Evolutionary conservation across 352 stramenopile species (phyloP).

Genomic region (Aphanomyces invadans): DNA sequence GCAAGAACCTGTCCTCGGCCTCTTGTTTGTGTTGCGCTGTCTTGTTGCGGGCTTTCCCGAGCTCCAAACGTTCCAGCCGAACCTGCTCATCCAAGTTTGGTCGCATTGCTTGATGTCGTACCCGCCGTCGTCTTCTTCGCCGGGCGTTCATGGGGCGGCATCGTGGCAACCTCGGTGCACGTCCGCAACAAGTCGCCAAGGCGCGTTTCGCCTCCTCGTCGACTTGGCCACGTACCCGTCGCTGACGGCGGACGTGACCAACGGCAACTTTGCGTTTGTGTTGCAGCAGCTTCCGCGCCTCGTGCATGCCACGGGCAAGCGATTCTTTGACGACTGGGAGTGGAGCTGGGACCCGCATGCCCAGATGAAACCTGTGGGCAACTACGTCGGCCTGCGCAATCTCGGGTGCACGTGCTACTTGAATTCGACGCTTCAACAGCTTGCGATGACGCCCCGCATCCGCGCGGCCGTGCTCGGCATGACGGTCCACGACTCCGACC

Average conservation of each 20-base stretch:
- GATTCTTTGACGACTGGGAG: constrained; percentile 21
- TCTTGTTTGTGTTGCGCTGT: constrained; percentile 13
- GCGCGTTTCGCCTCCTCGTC: constrained; percentile 15
- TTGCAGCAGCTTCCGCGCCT: constrained; percentile 15
- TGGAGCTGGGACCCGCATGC: constrained; percentile 16
- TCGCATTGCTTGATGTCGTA: constrained; percentile 1
- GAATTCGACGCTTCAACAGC: constrained; percentile 38
- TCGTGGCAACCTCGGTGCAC: constrained; percentile 6
- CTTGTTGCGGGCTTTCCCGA: not conserved
- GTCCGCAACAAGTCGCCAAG: constrained; percentile 7
- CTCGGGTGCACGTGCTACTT: constrained; percentile 42
- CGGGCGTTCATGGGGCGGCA: too few species aligned
- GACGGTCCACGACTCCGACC: constrained; percentile 4
- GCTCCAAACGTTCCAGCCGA: constrained; percentile 24
- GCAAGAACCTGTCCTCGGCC: not conserved
- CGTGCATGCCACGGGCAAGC: not conserved
- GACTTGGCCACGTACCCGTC: not conserved
- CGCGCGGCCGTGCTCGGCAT: constrained; percentile 18
- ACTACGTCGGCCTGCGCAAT: constrained; percentile 32
- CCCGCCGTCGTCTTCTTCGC: too few species aligned
- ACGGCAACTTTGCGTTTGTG: constrained; percentile 20
- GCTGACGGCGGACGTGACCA: not conserved
- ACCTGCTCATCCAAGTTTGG: constrained; percentile 9
- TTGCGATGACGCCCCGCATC: constrained; percentile 32
- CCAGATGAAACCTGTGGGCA: constrained; percentile 16